Base-by-base conservation (phyloP, 352 stramenopile species). In the Pythium monospermum region DNA sequence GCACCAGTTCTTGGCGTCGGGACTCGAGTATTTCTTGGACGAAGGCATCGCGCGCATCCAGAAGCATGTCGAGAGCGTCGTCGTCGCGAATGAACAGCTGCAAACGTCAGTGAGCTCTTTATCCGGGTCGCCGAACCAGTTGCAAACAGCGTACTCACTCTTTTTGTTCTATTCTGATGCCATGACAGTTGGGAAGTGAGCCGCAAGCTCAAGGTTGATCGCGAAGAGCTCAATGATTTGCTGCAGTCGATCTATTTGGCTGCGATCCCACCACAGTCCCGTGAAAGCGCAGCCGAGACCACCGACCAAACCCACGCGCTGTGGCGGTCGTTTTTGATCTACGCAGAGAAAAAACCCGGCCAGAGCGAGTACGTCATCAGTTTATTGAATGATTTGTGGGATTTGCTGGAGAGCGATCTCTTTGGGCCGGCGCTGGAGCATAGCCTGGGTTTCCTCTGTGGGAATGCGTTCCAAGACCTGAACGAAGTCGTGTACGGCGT, bases 391-490 rank as follows among this genome's bases (percentile, higher is more conserved):
- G 80, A 91, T 54, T 62, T 91, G 16, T 91, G 80, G 80, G 80
- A 91, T 41, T 66, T 91, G 28, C 64, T 91, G 18, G 80, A 91
- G 50, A 91, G 76, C 60, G 71, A 91, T 39, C 57, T 91, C 25
- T 88, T 91, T 57, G 66, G 72, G 42, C 75, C 79, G 18, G 79
- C 76, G 22, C 47, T 91, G 53, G 72, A 87, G 61, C 74, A 91
- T 45, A 82, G 66, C 41, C 71, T 91, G 26, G 73, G 73, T 0
- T 88, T 85, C 45, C 39, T 91, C n/a, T 87, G 76, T 38, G 75
- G 76, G 28, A 88, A 91, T 47, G 76, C 79, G 12, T 88, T 91
- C 68, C 79, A 91, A 59, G 79, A 91, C 56, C 63, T 91, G 28
- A 80, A 82, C 37, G 76, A 87, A 31, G 71, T 85, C 6, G 76